Evolutionary conservation across 768 basidiomycete species (phyloP).

Genomic region (Harrya chromipes): DNA sequence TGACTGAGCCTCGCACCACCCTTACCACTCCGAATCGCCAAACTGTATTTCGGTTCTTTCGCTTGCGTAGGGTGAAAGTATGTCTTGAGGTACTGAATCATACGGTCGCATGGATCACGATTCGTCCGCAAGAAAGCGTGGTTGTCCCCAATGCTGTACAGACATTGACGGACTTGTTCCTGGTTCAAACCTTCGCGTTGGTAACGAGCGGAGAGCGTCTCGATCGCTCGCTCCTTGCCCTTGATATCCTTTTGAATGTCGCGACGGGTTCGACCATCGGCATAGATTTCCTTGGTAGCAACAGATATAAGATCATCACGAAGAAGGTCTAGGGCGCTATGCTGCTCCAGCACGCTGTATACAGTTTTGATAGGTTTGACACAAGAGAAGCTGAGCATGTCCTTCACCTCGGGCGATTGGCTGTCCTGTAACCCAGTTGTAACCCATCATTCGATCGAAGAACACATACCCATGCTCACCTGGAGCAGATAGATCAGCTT

Average conservation of each 20-base stretch:
- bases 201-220: conserved; percentile 64
- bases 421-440: conserved; percentile 56
- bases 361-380: conserved; percentile 78
- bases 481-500: conserved; percentile 83
- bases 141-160: conserved; percentile 89
- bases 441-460: background rate
- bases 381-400: conserved; percentile 76
- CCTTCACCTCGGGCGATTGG: conserved; percentile 77
- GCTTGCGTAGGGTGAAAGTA: conserved; percentile 74
- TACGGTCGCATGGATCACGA: conserved; percentile 83
- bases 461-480: conserved; percentile 38
- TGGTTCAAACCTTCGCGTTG: conserved; percentile 54
- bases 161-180: conserved; percentile 70
- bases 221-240: conserved; percentile 81
- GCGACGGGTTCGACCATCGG: conserved; percentile 65
- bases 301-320: conserved; percentile 71
- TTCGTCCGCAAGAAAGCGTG: conserved; percentile 85
- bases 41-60: conserved; percentile 58
- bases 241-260: conserved; percentile 86
- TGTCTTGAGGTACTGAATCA: conserved; percentile 74
- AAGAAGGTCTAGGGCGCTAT: conserved; percentile 63
- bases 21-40: conserved; percentile 80
- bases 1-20: conserved; percentile 80
- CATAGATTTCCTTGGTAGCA: conserved; percentile 80
- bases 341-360: conserved; percentile 59